Evolutionary conservation across 805 yeast species (phyloP).

Genomic region (Nematodospora valgi): DNA sequence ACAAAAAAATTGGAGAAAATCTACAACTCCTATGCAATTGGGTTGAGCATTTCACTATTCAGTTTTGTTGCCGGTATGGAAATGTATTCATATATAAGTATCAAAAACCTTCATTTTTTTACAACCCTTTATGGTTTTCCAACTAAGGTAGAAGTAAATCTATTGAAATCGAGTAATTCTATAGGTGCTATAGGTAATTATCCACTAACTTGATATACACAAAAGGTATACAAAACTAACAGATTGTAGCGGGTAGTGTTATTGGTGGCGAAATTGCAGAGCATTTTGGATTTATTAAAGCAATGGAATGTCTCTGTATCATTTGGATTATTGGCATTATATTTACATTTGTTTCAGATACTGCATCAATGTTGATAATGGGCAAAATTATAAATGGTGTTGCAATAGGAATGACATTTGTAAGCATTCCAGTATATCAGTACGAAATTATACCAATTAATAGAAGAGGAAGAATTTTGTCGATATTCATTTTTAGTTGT

Average conservation of each 20-base stretch:
- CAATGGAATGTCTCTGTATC: slow-evolving; percentile 20
- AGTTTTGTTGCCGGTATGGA: slow-evolving; percentile 21
- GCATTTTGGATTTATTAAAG: slow-evolving; percentile 22
- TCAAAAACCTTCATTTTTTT: slow-evolving; percentile 5
- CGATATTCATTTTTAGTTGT: slow-evolving; percentile 11
- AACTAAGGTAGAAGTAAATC: slow-evolving; percentile 19
- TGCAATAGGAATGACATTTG: slow-evolving; percentile 28
- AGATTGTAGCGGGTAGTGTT: slow-evolving; percentile 26
- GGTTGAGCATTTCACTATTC: slow-evolving; percentile 5
- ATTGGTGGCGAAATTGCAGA: slow-evolving; percentile 27
- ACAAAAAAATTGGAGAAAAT: slow-evolving; percentile 5
- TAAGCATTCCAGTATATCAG: slow-evolving; percentile 29
- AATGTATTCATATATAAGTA: slow-evolving; percentile 15
- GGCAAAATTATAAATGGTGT: slow-evolving; percentile 30
- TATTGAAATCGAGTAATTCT: slow-evolving; percentile 24
- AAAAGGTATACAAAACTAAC: not conserved
- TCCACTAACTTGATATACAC: not conserved
- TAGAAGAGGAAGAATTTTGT: slow-evolving; percentile 20
- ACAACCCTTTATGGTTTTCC: slow-evolving; percentile 6
- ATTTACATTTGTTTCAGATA: slow-evolving; percentile 22
- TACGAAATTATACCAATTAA: slow-evolving; percentile 24
- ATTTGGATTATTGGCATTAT: slow-evolving; percentile 29
- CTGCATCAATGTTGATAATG: slow-evolving; percentile 20
- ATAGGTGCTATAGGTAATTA: slow-evolving; percentile 36
- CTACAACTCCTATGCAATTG: slow-evolving; percentile 9